Evolutionary conservation across 2,329 filamentous ascomycete species (phyloP), one percentile per base, ranked within the genome.

Genomic region (Xylariaceae sp.): DNA sequence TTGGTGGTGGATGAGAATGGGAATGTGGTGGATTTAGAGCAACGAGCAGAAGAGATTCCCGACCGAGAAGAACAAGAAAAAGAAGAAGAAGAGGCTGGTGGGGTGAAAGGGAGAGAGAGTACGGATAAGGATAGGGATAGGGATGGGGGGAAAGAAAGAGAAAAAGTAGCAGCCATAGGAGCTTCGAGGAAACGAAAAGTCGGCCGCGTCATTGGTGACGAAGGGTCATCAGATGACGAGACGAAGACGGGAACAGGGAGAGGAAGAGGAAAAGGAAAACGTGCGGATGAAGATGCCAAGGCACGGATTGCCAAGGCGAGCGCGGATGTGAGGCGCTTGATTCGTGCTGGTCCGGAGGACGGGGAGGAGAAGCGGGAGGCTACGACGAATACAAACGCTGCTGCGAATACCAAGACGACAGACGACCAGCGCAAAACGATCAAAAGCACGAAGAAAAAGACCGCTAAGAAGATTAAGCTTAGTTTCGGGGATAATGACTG

Each of bases 1-100:
- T 77, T 89, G 0, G 83, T 89, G 50, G 82, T 94, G 3, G 81
- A 92, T 61, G 88, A 90, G 67, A 76, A 80, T 3, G 87, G 83
- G 48, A 86, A 89, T 52, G 78, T 85, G 32, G 79, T 86, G 32
- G 46, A 70, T 72, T 62, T 82, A 63, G 56, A 19, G 73, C 67
- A 37, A 76, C 44, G 1, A 19, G 53, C 9, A 56, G 63, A 41
- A 65, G 60, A 63, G 45, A 67, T 68, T 53, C 51, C 61, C 55
- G 56, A 63, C 3, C 40, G 61, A 53, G 59, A 57, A 31, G 34
- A 53, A 29, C 8, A 47, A 47, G 43, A 32, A 2, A 39, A 51
- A 19, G n/a, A 52, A 45, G 43, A 61, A 45, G 50, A 58, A 59
- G 44, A 29, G 54, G 3, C 35, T 47, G 26, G 53, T 63, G n/a